Evolutionary conservation across 192 early-diverging fungal species (phyloP), one percentile per base, ranked within the genome.

Genomic region (Coemansia sp.): DNA sequence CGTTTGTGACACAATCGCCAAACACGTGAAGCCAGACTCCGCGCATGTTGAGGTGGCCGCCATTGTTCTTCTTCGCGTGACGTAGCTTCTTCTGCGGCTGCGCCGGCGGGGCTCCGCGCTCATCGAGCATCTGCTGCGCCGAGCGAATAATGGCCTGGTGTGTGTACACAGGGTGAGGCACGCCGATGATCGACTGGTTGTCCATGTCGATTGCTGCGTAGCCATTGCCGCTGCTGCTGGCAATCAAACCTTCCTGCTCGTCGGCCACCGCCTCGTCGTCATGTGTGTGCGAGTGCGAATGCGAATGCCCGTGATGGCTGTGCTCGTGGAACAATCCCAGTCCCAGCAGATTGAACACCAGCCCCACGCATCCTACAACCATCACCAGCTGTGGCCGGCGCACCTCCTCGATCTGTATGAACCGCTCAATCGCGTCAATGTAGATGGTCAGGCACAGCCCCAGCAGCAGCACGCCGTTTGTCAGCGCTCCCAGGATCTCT

Each of bases 361-460:
- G 81, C 5, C 95, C 95, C 47, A 88, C 85, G 49, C 84, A 66
- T 5, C 93, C 95, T 11, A 92, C 89, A 29, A 88, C 84, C 49
- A 94, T 75, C 5, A 97, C 91, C 61, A 90, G 65, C 32, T 82
- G 70, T 9, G 94, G 93, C 53, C 86, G 82, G 10, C 83, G 82
- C 24, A 97, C 86, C 41, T 83, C 88, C 62, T 88, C 77, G 11
- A 88, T 86, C 3, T 75, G 67, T 55, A 91, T 79, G 70, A 93
- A 93, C 7, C 95, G 85, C 70, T 97, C 83, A 23, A 95, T 86
- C 5, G 91, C 90, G 39, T 95, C 89, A 25, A 97, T 83, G 56
- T 94, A 79, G 58, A 97, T 92, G 9, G 91, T 92, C 69, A 95
- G 88, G 67, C 93, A 97, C 9, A 97, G 86, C 10, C 92, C 90